Evolutionary conservation across 1,284 basidiomycete species (phyloP).

Genomic region (Thelephora terrestris): DNA sequence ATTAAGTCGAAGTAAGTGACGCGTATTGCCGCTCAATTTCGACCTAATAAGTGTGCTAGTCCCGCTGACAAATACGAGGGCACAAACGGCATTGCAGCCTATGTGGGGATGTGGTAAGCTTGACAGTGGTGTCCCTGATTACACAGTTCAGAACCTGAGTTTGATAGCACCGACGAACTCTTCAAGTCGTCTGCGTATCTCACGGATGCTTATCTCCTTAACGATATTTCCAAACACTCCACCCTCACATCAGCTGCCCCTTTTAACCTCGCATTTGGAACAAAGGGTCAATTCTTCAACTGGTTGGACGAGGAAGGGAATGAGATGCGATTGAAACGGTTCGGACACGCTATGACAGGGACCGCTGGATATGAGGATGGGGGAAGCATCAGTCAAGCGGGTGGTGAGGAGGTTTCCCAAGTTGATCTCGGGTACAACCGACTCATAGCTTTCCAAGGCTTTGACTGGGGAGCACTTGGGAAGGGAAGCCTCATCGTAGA

Average conservation of each 20-base stretch:
- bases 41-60: conserved; percentile 18
- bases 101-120: conserved; percentile 52
- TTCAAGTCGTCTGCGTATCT: conserved; percentile 62
- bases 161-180: conserved; percentile 54
- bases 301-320: conserved; percentile 28
- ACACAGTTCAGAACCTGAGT: background rate
- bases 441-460: conserved; percentile 8
- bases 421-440: conserved; percentile 9
- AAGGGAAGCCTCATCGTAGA: conserved; percentile 43
- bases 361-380: conserved; percentile 56
- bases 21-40: conserved; percentile 12
- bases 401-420: conserved; percentile 37
- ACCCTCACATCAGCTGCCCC: conserved; percentile 14
- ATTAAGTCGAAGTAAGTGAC: conserved; percentile 25
- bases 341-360: conserved; percentile 62
- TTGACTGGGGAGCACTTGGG: conserved; percentile 12
- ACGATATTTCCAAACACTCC: conserved; percentile 2
- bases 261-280: conserved; percentile 26
- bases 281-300: conserved; percentile 24
- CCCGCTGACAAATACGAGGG: conserved; percentile 50
- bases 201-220: conserved; percentile 41
- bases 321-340: conserved; percentile 40
- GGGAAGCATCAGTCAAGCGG: conserved; percentile 24
- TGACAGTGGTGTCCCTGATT: background rate
- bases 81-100: conserved; percentile 53